phyloP scores from a whole-genome alignment of 768 basidiomycete genomes.

The Clavulina sp. region DNA sequence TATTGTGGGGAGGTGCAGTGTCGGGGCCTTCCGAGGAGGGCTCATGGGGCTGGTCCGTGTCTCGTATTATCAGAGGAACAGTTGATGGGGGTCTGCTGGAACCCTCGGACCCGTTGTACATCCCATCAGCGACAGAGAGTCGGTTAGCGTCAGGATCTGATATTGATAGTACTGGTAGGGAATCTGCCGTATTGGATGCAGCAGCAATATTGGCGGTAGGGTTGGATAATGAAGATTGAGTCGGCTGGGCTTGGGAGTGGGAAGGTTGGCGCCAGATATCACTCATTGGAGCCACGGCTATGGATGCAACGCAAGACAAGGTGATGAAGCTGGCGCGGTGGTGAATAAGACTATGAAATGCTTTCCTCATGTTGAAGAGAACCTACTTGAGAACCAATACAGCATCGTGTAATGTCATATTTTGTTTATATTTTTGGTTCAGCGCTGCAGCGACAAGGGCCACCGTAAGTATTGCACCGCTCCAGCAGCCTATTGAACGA shows the following conservation, averaged over 20 bases:
- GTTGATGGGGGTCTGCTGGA: background rate
- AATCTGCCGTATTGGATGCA: too few relatives aligned
- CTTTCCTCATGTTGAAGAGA: too few relatives aligned
- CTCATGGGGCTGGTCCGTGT: background rate
- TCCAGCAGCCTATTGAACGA: background rate
- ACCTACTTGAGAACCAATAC: background rate
- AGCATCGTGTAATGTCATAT: background rate
- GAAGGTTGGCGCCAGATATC: background rate
- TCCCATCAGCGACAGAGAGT: background rate
- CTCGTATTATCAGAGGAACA: background rate
- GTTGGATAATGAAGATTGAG: too few relatives aligned
- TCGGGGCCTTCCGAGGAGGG: too few relatives aligned
- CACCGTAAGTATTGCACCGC: background rate
- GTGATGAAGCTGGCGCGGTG: background rate
- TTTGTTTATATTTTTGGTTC: background rate
- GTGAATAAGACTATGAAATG: background rate
- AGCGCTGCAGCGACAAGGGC: background rate
- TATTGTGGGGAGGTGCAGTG: background rate
- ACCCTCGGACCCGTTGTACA: background rate
- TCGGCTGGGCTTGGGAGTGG: too few relatives aligned
- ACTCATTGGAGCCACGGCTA: background rate
- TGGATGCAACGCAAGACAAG: conserved; percentile 2
- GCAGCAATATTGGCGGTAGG: too few relatives aligned
- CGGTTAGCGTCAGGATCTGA: too few relatives aligned
- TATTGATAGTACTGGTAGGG: too few relatives aligned